phyloP scores from a whole-genome alignment of 2,329 filamentous ascomycete genomes.

The Elsinoe ampelina region DNA sequence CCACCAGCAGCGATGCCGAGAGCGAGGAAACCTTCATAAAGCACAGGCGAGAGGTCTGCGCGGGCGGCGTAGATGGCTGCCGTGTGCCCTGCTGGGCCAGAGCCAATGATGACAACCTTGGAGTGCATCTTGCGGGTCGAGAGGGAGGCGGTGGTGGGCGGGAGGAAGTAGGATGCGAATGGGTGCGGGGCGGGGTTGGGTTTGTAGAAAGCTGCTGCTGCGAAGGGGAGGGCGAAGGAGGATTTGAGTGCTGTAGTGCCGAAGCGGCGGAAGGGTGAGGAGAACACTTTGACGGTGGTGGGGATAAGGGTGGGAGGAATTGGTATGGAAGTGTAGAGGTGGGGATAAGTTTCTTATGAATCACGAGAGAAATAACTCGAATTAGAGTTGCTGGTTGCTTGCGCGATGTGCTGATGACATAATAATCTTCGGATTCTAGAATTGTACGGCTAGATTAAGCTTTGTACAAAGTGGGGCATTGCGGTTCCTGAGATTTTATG shows the following conservation, averaged over 20 bases:
- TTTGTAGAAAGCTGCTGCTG: conserved; percentile 56
- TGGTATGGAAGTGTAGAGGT: background rate
- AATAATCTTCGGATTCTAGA: conserved; percentile 2
- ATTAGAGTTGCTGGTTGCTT: conserved; percentile 1
- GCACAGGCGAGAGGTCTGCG: conserved; percentile 85
- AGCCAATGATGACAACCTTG: conserved; percentile 72
- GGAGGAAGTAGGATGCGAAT: conserved; percentile 24
- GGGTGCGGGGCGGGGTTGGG: conserved; percentile 32
- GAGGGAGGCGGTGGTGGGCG: conserved; percentile 22
- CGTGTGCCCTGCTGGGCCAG: conserved; percentile 93
- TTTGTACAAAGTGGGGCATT: background rate
- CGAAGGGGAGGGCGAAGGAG: conserved; percentile 60
- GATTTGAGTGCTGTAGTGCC: conserved; percentile 56
- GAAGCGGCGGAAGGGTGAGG: conserved; percentile 64
- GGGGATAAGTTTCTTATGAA: background rate
- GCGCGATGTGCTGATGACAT: background rate
- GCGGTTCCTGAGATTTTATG: background rate
- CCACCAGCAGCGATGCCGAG: conserved; percentile 94
- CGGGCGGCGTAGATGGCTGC: conserved; percentile 93
- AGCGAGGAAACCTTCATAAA: conserved; percentile 97
- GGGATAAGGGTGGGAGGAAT: background rate
- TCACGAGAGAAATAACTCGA: background rate
- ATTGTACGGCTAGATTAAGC: background rate
- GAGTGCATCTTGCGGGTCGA: conserved; percentile 66
- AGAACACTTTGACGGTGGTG: conserved; percentile 77